Conservation (phyloP, 2,329 filamentous ascomycete species). For the Fusarium tjaetaba region DNA sequence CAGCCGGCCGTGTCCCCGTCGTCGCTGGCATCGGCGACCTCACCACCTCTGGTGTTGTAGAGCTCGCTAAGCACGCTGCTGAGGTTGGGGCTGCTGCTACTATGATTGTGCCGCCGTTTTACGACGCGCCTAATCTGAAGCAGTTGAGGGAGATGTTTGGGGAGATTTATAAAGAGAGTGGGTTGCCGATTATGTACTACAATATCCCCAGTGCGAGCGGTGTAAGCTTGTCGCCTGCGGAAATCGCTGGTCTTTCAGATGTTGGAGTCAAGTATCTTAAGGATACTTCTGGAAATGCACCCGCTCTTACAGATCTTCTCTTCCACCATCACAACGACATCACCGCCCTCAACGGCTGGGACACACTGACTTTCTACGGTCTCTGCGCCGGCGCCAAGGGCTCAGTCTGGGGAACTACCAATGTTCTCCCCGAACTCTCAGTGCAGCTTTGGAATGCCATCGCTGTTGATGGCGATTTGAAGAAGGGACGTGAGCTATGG, state of each 20-base stretch:
- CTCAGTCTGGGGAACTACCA: constrained; percentile 61
- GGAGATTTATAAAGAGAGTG: constrained; percentile 53
- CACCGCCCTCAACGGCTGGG: constrained; percentile 63
- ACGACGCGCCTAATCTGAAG: constrained; percentile 55
- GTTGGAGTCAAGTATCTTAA: constrained; percentile 62
- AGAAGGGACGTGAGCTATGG: constrained; percentile 58
- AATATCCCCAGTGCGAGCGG: constrained; percentile 61
- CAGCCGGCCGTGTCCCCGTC: constrained; percentile 53
- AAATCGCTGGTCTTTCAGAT: constrained; percentile 56
- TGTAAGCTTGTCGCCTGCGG: constrained; percentile 51
- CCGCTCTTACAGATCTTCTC: constrained; percentile 59
- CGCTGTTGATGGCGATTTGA: constrained; percentile 50
- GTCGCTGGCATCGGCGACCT: constrained; percentile 57
- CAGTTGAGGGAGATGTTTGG: constrained; percentile 49
- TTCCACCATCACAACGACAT: constrained; percentile 53
- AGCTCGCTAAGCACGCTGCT: constrained; percentile 45
- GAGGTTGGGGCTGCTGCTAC: constrained; percentile 52
- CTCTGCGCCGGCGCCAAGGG: constrained; percentile 60
- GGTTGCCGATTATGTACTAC: constrained; percentile 60
- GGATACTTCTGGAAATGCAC: constrained; percentile 62
- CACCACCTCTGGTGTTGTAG: constrained; percentile 48
- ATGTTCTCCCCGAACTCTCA: constrained; percentile 60
- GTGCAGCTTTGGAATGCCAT: constrained; percentile 59
- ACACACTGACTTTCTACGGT: constrained; percentile 63
- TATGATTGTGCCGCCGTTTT: constrained; percentile 62